phyloP scores from a whole-genome alignment of 179 eudicot genomes.

The Silene noctiflora region DNA sequence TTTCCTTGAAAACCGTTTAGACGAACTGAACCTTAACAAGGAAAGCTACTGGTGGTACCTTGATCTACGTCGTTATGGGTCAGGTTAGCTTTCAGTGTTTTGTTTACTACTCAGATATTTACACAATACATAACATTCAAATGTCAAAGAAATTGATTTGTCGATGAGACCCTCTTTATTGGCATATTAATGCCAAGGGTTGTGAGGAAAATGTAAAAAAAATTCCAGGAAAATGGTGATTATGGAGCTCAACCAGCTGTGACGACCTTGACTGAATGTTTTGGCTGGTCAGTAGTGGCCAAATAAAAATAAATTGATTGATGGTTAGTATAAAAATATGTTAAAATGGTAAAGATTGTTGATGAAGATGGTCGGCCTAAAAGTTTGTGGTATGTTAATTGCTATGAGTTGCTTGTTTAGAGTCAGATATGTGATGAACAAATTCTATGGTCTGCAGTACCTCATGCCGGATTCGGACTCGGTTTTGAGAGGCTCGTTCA shows the following conservation, averaged over 20 bases:
- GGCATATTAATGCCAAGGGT: too few species aligned
- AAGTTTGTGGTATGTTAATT: too few species aligned
- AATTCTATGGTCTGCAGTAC: slow-evolving; percentile 52
- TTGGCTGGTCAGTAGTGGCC: too few species aligned
- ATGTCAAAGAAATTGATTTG: not conserved
- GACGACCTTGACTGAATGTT: too few species aligned
- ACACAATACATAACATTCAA: not conserved
- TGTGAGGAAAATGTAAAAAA: too few species aligned
- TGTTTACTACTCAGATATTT: not conserved
- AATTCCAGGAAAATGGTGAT: too few species aligned
- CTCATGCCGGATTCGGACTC: slow-evolving; percentile 95
- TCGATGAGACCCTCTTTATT: too few species aligned
- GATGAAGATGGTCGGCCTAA: not conserved
- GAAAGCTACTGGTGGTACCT: slow-evolving; percentile 99
- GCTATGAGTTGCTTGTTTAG: not conserved
- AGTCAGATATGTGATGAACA: slow-evolving; percentile 4
- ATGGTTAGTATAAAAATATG: too few species aligned
- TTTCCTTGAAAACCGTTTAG: slow-evolving; percentile 68
- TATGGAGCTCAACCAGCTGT: too few species aligned
- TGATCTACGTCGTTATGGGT: slow-evolving; percentile 95
- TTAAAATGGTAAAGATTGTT: too few species aligned
- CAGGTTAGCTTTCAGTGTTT: slow-evolving; percentile 47
- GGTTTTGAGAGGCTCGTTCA: slow-evolving; percentile 98
- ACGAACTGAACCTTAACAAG: slow-evolving; percentile 68
- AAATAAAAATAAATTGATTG: not conserved